These are phyloP conservation scores for Microcyclospora pomicola DNA, from an alignment of 2,329 filamentous ascomycete genomes.

Conservation along the genomic window DNA sequence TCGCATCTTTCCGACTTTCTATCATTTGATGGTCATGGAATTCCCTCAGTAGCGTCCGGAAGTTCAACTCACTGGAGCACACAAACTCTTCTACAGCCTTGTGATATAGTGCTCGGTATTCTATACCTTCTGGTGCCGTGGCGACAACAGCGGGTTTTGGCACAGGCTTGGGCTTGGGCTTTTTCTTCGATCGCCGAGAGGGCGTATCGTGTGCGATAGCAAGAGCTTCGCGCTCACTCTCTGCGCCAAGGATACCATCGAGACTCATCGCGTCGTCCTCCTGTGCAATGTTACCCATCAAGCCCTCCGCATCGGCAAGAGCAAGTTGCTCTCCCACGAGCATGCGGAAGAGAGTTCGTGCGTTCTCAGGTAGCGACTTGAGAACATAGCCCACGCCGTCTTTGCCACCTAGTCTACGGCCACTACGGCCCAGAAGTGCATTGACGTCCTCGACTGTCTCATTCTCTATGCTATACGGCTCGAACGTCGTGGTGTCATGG, in stretches of 20 bases:
- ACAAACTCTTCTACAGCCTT: slow-evolving; percentile 96
- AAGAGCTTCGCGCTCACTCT: slow-evolving; percentile 21
- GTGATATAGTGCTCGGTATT: slow-evolving; percentile 84
- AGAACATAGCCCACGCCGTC: slow-evolving; percentile 88
- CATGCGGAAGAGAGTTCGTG: slow-evolving; percentile 71
- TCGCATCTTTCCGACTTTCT: slow-evolving; percentile 68
- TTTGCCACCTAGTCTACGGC: slow-evolving; percentile 67
- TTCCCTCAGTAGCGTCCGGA: slow-evolving; percentile 87
- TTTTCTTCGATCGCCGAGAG: slow-evolving; percentile 9
- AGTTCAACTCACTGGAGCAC: slow-evolving; percentile 90
- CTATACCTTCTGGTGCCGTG: slow-evolving; percentile 46
- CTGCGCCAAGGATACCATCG: slow-evolving; percentile 14
- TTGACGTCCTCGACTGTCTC: slow-evolving; percentile 86
- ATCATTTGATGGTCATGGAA: slow-evolving; percentile 98
- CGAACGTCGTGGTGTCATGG: slow-evolving; percentile 88
- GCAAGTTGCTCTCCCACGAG: slow-evolving; percentile 74
- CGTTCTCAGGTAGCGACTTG: slow-evolving; percentile 81
- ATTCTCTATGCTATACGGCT: slow-evolving; percentile 56
- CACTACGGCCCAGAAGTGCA: slow-evolving; percentile 67
- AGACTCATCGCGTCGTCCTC: slow-evolving; percentile 16
- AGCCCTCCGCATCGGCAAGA: slow-evolving; percentile 39
- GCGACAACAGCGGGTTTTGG: slow-evolving; percentile 5
- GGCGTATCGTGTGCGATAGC: slow-evolving; percentile 15
- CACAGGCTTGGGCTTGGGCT: slow-evolving; percentile 7
- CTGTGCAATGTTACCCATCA: slow-evolving; percentile 13